phyloP scores from a whole-genome alignment of 2,329 filamentous ascomycete genomes.

The Epicoccum sorghinum region DNA sequence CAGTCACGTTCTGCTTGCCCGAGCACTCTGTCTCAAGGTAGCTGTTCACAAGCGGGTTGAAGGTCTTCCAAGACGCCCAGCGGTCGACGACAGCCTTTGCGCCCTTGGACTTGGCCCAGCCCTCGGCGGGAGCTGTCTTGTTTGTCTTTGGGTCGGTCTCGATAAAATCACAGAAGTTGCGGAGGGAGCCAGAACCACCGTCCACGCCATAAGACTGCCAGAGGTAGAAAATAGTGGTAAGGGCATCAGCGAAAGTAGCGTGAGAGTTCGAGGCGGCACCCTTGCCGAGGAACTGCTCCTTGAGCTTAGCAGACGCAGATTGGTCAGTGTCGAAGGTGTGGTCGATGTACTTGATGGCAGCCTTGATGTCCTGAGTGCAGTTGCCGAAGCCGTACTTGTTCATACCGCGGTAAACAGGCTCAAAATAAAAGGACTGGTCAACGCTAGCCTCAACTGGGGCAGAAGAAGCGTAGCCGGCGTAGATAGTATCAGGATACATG shows the following conservation, averaged over 20 bases:
- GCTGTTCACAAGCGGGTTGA: constrained; percentile 47
- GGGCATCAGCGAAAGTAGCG: constrained; percentile 54
- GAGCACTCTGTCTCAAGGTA: constrained; percentile 52
- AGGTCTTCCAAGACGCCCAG: constrained; percentile 51
- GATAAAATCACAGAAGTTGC: constrained; percentile 55
- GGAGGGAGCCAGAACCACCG: constrained; percentile 42
- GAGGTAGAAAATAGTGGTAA: constrained; percentile 48
- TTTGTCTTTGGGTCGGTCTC: constrained; percentile 51
- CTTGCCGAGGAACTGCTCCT: constrained; percentile 56
- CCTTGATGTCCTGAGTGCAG: constrained; percentile 58
- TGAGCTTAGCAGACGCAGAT: constrained; percentile 49
- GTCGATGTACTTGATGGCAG: constrained; percentile 58
- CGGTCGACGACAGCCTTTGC: constrained; percentile 50
- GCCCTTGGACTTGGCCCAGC: constrained; percentile 51
- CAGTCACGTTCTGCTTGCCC: constrained; percentile 29
- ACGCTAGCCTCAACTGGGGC: constrained; percentile 53
- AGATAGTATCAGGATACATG: constrained; percentile 48
- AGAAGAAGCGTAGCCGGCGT: constrained; percentile 45
- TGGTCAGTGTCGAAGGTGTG: constrained; percentile 47
- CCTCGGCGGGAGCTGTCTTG: constrained; percentile 46
- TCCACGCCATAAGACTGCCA: constrained; percentile 55
- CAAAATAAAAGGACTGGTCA: constrained; percentile 60
- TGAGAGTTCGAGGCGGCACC: constrained; percentile 55
- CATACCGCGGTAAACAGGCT: constrained; percentile 57
- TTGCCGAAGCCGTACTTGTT: constrained; percentile 51